phyloP scores from a whole-genome alignment of 495 filamentous ascomycete genomes.

The Aspergillus mulundensis region DNA sequence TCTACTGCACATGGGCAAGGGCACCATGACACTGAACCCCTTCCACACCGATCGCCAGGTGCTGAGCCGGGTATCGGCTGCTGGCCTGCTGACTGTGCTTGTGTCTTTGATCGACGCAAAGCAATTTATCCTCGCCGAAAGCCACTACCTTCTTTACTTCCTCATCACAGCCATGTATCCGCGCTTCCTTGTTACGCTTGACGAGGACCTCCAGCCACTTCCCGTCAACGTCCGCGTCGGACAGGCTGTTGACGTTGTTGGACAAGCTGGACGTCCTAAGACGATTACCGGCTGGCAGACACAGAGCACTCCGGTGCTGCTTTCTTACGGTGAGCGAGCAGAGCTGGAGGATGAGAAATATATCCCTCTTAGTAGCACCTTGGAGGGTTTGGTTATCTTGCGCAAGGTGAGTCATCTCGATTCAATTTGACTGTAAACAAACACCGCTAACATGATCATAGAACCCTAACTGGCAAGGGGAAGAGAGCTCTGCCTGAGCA shows the following conservation, averaged over 20 bases:
- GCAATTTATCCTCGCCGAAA: slow-evolving; percentile 82
- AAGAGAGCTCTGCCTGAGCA: slow-evolving; percentile 36
- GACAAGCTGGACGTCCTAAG: slow-evolving; percentile 94
- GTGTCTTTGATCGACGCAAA: slow-evolving; percentile 92
- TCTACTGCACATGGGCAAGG: slow-evolving; percentile 98
- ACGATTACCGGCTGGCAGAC: slow-evolving; percentile 99
- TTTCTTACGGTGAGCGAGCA: slow-evolving; percentile 89
- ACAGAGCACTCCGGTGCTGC: slow-evolving; percentile 91
- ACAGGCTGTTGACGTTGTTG: slow-evolving; percentile 97
- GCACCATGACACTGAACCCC: slow-evolving; percentile 88
- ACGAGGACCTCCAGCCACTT: slow-evolving; percentile 89
- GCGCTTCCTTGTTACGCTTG: slow-evolving; percentile 90
- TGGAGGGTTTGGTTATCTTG: slow-evolving; percentile 94
- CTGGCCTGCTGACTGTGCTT: slow-evolving; percentile 84
- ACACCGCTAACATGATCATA: slow-evolving; percentile 29
- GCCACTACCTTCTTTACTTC: slow-evolving; percentile 96
- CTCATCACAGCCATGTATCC: slow-evolving; percentile 97
- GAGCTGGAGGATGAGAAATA: slow-evolving; percentile 98
- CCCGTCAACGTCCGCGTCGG: slow-evolving; percentile 95
- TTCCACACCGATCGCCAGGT: slow-evolving; percentile 99
- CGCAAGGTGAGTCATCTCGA: slow-evolving; percentile 69
- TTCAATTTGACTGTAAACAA: not conserved
- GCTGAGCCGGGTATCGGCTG: slow-evolving; percentile 83
- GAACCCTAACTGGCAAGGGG: slow-evolving; percentile 50
- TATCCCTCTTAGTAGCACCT: slow-evolving; percentile 77